Evolutionary conservation across 2,329 filamentous ascomycete species (phyloP), one percentile per base, ranked within the genome.

Genomic region (Pezicula radicicola): DNA sequence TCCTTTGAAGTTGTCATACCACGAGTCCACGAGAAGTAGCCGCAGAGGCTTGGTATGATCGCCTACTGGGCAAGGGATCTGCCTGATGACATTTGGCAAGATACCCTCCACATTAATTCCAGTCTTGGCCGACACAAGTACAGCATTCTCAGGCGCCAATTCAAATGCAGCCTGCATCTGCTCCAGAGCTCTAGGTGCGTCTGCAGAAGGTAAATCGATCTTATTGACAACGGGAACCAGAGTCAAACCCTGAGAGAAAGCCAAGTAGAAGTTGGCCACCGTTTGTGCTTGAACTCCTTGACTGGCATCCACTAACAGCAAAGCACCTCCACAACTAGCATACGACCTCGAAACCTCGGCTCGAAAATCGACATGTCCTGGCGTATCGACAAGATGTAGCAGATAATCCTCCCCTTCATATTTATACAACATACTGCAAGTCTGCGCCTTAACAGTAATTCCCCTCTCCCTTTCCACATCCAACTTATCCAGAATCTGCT

Each of bases 381-480:
- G 94, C 0, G 94, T 99, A 70, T 99, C 94, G 52, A 99, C 92
- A 27, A 99, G 79, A 71, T 99, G 94, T 28, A 99, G 78, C 51
- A 99, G 79, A 68, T 97, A 97, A 70, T 99, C 94, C 30, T 88
- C 75, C 15, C 89, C 92, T 16, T 87, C 76, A 72, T 96, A 78
- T 27, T 88, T 91, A 75, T 97, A 96, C 48, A 99, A 81, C 94
- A 99, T 99, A 51, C 88, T 94, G 72, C 94, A 97, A 52, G 94
- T 97, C 75, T 99, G 94, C 50, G 94, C 94, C 76, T 99, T 99
- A 69, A 99, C 94, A 0, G 94, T 99, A 68, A 99, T 99, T 55
- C 94, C 94, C 37, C 94, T 84, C 72, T 97, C 91, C 48, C 94
- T 81, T 74, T 99, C 94, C 50, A 99, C 94, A 68, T 99, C 94